phyloP scores from a whole-genome alignment of 1,284 basidiomycete species.

The Rhodotorula sp. region DNA sequence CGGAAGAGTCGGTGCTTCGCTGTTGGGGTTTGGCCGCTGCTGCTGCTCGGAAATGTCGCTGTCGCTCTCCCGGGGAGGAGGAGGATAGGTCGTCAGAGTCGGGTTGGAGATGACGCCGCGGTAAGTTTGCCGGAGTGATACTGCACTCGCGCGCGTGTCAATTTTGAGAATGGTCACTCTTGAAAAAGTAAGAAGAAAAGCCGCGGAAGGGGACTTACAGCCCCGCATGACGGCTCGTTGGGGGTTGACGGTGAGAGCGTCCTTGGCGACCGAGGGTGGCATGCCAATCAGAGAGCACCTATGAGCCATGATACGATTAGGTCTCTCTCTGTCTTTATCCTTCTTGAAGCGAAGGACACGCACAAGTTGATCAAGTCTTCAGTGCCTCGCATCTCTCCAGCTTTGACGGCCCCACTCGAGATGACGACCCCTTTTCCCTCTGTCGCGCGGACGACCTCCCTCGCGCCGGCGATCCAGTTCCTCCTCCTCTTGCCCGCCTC shows the following conservation, averaged over 20 bases:
- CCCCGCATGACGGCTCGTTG: constrained; percentile 67
- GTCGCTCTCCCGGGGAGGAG: neutral
- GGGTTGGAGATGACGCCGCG: constrained; percentile 39
- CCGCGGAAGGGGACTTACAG: constrained; percentile 55
- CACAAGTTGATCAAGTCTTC: constrained; percentile 71
- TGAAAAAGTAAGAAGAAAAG: too few relatives aligned
- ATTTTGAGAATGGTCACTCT: neutral
- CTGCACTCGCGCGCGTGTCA: neutral
- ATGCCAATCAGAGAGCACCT: constrained; percentile 67
- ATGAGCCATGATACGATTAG: neutral
- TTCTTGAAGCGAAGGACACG: constrained; percentile 42
- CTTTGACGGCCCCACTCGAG: constrained; percentile 61
- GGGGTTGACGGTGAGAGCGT: constrained; percentile 60
- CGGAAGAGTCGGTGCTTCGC: too few relatives aligned
- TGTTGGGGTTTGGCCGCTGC: too few relatives aligned
- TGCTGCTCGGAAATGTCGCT: too few relatives aligned
- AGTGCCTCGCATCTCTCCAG: constrained; percentile 64
- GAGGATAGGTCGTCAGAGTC: neutral
- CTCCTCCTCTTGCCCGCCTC: constrained; percentile 55
- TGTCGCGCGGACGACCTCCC: constrained; percentile 69
- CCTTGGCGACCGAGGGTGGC: constrained; percentile 64
- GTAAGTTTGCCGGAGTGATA: constrained; percentile 36
- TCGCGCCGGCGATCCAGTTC: constrained; percentile 76
- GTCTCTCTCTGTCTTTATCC: neutral
- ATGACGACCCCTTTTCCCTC: constrained; percentile 71